phyloP scores from a whole-genome alignment of 2,329 filamentous ascomycete species.

The Ceratocystiopsis sp. region DNA sequence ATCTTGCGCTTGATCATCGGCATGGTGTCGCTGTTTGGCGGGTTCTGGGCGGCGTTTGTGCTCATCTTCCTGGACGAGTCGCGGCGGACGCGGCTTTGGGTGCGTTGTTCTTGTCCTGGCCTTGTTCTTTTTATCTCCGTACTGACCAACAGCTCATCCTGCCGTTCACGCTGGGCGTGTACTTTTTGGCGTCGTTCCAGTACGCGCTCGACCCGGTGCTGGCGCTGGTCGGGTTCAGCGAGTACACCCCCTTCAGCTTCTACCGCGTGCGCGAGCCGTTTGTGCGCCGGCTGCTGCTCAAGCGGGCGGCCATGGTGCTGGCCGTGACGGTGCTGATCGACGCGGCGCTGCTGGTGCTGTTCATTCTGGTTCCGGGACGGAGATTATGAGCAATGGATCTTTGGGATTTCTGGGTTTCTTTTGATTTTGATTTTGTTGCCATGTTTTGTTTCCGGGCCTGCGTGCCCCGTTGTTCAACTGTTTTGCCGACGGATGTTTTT shows the following conservation, averaged over 20 bases:
- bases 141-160: conserved; percentile 42
- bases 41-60: conserved; percentile 85
- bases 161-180: conserved; percentile 81
- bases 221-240: conserved; percentile 76
- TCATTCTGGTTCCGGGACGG: conserved; percentile 89
- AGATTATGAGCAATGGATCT: conserved; percentile 38
- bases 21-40: conserved; percentile 72
- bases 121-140: conserved; percentile 5
- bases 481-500: not conserved
- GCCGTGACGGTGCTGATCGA: conserved; percentile 60
- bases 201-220: conserved; percentile 89
- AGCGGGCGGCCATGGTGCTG: conserved; percentile 68
- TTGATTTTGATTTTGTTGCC: not conserved
- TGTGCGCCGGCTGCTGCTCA: conserved; percentile 68
- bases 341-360: conserved; percentile 69
- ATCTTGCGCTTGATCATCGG: conserved; percentile 75
- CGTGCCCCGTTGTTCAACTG: not conserved
- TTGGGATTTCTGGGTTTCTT: not conserved
- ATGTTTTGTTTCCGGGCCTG: conserved; percentile 1
- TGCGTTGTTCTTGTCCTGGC: conserved; percentile 27
- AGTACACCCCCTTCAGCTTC: conserved; percentile 93
- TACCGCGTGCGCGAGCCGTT: conserved; percentile 79
- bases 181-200: conserved; percentile 79
- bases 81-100: conserved; percentile 64
- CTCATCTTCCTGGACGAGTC: conserved; percentile 79